Conservation (phyloP, 495 filamentous ascomycete genomes). For the Evernia prunastri region DNA sequence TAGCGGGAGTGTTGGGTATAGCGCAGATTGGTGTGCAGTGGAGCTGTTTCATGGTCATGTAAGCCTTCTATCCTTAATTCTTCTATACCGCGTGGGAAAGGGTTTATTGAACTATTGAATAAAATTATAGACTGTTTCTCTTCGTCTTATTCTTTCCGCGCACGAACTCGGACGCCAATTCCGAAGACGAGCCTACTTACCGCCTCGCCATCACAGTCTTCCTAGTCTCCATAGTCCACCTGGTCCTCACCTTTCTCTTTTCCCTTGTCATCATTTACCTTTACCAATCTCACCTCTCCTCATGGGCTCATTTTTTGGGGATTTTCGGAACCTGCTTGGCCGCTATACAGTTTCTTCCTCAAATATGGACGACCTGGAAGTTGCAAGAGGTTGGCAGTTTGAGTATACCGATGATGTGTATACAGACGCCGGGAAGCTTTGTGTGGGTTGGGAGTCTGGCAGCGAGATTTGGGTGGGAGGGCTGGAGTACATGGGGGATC, state of each 20-base stretch:
- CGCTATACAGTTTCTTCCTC: conserved; percentile 85
- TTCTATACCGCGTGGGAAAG: background rate
- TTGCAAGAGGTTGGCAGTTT: conserved; percentile 79
- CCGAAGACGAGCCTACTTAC: conserved; percentile 50
- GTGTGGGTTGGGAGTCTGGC: conserved; percentile 83
- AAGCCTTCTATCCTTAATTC: conserved; percentile 29
- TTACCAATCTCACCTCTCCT: conserved; percentile 50
- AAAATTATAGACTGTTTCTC: conserved; percentile 57
- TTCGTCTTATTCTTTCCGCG: conserved; percentile 81
- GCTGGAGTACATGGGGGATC: conserved; percentile 94
- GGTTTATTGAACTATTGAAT: background rate
- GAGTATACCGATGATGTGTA: conserved; percentile 97
- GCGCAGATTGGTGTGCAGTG: conserved; percentile 87
- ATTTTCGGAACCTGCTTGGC: conserved; percentile 71
- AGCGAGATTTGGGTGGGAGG: conserved; percentile 67
- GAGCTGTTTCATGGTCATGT: conserved; percentile 89
- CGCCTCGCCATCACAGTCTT: conserved; percentile 69
- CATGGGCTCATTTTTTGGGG: conserved; percentile 81
- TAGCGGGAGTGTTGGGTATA: conserved; percentile 77
- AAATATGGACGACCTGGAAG: conserved; percentile 84
- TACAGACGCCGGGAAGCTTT: conserved; percentile 88
- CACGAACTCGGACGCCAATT: conserved; percentile 40
- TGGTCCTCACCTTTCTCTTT: conserved; percentile 58
- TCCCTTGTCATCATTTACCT: conserved; percentile 55
- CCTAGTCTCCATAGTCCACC: conserved; percentile 62